Evolutionary conservation across 306 rosid species (phyloP).

Genomic region (Ammopiptanthus mongolicus): DNA sequence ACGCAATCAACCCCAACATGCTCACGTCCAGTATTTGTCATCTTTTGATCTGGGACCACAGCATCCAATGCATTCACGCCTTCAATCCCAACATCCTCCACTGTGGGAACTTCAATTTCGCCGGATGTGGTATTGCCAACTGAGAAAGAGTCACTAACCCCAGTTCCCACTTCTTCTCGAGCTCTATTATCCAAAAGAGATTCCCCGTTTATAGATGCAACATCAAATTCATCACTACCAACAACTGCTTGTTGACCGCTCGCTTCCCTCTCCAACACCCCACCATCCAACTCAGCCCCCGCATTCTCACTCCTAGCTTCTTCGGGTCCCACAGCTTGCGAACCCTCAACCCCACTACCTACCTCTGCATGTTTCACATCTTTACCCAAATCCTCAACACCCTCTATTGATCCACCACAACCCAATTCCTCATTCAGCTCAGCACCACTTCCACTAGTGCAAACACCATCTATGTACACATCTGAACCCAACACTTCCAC

Average conservation of each 20-base stretch:
- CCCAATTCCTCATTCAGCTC: constrained; percentile 31
- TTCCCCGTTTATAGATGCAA: not conserved
- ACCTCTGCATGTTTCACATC: constrained; percentile 23
- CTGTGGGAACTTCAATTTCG: constrained; percentile 10
- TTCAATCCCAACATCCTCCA: constrained; percentile 18
- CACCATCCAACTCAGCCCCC: constrained; percentile 19
- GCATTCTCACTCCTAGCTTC: constrained; percentile 19
- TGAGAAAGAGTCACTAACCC: constrained; percentile 6
- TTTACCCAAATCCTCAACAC: constrained; percentile 19
- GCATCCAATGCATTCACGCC: constrained; percentile 21
- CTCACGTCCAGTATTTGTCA: constrained; percentile 11
- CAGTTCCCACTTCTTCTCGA: constrained; percentile 7
- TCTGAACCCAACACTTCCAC: constrained; percentile 75
- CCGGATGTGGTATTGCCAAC: constrained; percentile 9
- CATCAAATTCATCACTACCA: constrained; percentile 14
- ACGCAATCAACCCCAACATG: constrained; percentile 16
- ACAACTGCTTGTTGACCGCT: not conserved
- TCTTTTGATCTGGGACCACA: constrained; percentile 13
- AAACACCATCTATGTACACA: constrained; percentile 81
- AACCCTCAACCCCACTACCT: constrained; percentile 31
- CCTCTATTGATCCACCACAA: constrained; percentile 18
- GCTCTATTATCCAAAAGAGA: constrained; percentile 18
- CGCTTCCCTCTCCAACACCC: constrained; percentile 22
- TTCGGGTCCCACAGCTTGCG: constrained; percentile 21
- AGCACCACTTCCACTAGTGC: constrained; percentile 35